Conservation (phyloP, 306 rosid species). For the Ammopiptanthus mongolicus region DNA sequence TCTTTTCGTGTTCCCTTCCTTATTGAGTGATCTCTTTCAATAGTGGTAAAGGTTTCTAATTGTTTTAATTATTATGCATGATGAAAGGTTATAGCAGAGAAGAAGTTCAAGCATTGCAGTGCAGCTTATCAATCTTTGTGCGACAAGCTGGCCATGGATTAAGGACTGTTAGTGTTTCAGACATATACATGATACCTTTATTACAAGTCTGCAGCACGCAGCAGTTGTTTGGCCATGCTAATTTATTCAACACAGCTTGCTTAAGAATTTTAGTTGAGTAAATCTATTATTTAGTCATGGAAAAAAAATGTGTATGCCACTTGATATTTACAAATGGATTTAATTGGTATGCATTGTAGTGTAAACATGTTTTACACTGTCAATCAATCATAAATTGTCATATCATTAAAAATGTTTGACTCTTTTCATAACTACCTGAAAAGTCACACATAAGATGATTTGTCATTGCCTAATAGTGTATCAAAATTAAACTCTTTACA, state of each 20-base stretch:
- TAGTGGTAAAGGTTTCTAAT: not conserved
- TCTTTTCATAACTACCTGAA: too few relatives aligned
- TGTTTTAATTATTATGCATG: not conserved
- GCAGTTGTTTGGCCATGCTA: not conserved
- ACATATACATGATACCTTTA: too few relatives aligned
- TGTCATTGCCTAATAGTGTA: too few relatives aligned
- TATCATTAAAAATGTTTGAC: too few relatives aligned
- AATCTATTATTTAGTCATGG: not conserved
- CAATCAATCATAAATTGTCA: too few relatives aligned
- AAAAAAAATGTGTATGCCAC: conserved; percentile 10
- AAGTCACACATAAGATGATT: too few relatives aligned
- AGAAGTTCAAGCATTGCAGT: conserved; percentile 76
- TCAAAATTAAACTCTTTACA: too few relatives aligned
- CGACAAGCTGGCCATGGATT: conserved; percentile 45
- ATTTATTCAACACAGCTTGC: conserved; percentile 21
- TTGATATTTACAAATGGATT: too few relatives aligned
- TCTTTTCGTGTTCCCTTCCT: not conserved
- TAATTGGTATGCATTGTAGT: too few relatives aligned
- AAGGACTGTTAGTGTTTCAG: too few relatives aligned
- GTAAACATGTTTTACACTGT: too few relatives aligned
- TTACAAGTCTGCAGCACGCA: not conserved
- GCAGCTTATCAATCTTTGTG: conserved; percentile 74
- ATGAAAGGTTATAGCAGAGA: conserved; percentile 60
- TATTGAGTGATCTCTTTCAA: not conserved
- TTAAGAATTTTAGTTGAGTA: conserved; percentile 4